phyloP scores from a whole-genome alignment of 2,329 filamentous ascomycete species.

The Colletotrichum higginsianum region DNA sequence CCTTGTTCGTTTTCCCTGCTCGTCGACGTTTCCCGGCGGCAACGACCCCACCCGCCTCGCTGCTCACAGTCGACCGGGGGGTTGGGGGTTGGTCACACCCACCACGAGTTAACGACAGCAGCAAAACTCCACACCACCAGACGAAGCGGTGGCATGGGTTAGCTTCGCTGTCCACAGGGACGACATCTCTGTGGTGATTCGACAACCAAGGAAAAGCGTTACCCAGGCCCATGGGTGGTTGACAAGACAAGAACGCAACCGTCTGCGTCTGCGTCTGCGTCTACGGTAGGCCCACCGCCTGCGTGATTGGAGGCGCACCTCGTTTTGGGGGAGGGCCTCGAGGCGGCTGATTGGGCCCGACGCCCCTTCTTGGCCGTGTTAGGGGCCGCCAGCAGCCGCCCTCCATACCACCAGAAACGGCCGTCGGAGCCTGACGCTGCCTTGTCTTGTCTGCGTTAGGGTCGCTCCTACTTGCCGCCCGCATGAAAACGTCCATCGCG shows the following conservation, averaged over 20 bases:
- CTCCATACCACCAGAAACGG: slow-evolving; percentile 38
- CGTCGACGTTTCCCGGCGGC: slow-evolving; percentile 28
- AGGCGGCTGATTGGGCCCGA: slow-evolving; percentile 34
- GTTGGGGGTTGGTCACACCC: slow-evolving; percentile 40
- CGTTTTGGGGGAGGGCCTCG: slow-evolving; percentile 18
- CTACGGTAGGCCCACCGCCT: slow-evolving; percentile 6
- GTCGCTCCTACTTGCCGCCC: slow-evolving; percentile 22
- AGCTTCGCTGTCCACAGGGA: slow-evolving; percentile 25
- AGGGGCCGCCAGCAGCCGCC: slow-evolving; percentile 38
- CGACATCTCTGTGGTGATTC: slow-evolving; percentile 19
- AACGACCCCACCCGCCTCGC: slow-evolving; percentile 31
- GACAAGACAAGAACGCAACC: slow-evolving; percentile 36
- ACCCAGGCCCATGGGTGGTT: slow-evolving; percentile 1
- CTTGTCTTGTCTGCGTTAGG: slow-evolving; percentile 31
- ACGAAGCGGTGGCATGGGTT: slow-evolving; percentile 40
- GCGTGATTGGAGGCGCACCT: slow-evolving; percentile 31
- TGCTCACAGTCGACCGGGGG: slow-evolving; percentile 15
- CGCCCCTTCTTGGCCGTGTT: slow-evolving; percentile 32
- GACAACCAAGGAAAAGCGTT: slow-evolving; percentile 28
- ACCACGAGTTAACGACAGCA: slow-evolving; percentile 20
- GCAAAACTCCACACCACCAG: slow-evolving; percentile 39
- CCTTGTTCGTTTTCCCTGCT: slow-evolving; percentile 39
- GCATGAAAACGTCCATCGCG: slow-evolving; percentile 35
- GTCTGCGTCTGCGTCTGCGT: slow-evolving; percentile 26
- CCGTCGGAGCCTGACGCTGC: slow-evolving; percentile 38